phyloP scores from a whole-genome alignment of 441 rosid species.

The Adansonia madagascariensis region DNA sequence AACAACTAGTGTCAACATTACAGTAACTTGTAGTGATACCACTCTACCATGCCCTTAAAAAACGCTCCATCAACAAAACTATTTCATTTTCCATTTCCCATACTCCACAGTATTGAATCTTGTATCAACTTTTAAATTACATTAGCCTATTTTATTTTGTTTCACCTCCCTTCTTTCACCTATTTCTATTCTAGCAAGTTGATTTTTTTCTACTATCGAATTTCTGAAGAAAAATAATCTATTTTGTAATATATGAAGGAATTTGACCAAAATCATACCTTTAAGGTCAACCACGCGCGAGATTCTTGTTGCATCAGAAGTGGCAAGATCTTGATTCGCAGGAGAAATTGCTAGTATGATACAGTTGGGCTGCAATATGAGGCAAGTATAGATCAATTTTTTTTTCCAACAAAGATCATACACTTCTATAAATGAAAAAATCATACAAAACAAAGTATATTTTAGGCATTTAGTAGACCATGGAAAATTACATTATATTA shows the following conservation, averaged over 20 bases:
- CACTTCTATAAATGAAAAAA: constrained; percentile 2
- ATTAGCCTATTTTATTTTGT: constrained; percentile 17
- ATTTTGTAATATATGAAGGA: not conserved
- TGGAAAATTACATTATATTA: not conserved
- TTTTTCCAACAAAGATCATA: not conserved
- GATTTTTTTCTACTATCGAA: constrained; percentile 14
- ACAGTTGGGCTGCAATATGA: constrained; percentile 76
- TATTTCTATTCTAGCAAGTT: not conserved
- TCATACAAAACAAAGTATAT: constrained; percentile 14
- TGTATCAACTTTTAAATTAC: not conserved
- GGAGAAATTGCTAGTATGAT: constrained; percentile 93
- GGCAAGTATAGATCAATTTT: not conserved
- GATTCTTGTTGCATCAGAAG: constrained; percentile 91
- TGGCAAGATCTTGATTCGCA: constrained; percentile 97
- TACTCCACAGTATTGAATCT: not conserved
- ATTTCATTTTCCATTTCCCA: not conserved
- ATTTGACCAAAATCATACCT: constrained; percentile 46
- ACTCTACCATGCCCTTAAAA: not conserved
- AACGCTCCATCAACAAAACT: not conserved
- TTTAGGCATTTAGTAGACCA: constrained; percentile 1
- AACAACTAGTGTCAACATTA: not conserved
- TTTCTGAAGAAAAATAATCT: not conserved
- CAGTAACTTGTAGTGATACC: not conserved
- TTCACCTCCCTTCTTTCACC: constrained; percentile 1
- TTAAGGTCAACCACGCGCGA: constrained; percentile 92